Conservation (phyloP, 768 basidiomycete genomes). For the Sarcodon aspratus region DNA sequence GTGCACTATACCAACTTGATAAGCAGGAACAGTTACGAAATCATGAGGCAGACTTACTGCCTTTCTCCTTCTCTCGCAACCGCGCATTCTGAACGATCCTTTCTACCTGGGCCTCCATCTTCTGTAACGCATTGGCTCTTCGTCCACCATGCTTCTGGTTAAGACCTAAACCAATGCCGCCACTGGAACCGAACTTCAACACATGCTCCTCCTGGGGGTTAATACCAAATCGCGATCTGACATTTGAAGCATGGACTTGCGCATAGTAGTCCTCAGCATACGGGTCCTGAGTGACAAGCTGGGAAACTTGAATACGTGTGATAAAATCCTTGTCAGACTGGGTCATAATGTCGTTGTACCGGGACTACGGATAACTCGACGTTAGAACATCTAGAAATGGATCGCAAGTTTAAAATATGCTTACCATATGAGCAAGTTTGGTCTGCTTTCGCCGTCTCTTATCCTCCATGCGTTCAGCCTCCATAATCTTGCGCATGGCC, state of each 20-base stretch:
- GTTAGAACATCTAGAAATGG: not conserved
- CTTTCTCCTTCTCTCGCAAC: constrained; percentile 78
- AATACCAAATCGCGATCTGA: constrained; percentile 69
- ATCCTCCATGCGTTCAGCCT: constrained; percentile 83
- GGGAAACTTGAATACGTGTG: constrained; percentile 96
- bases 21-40: constrained; percentile 24
- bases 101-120: constrained; percentile 94
- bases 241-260: constrained; percentile 83
- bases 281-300: constrained; percentile 94
- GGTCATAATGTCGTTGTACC: constrained; percentile 93
- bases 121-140: constrained; percentile 78
- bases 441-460: constrained; percentile 69
- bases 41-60: constrained; percentile 15
- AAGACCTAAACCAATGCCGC: constrained; percentile 79
- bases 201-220: constrained; percentile 68
- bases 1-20: constrained; percentile 3
- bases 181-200: constrained; percentile 72
- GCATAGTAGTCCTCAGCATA: constrained; percentile 99
- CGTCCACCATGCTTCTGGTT: constrained; percentile 56
- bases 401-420: constrained; percentile 4
- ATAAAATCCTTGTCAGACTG: constrained; percentile 99
- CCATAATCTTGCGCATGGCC: constrained; percentile 83
- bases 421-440: constrained; percentile 85
- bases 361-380: constrained; percentile 38
- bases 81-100: constrained; percentile 89